Evolutionary conservation across 2,329 filamentous ascomycete genomes (phyloP).

Genomic region (Stagonosporopsis chrysanthemi): DNA sequence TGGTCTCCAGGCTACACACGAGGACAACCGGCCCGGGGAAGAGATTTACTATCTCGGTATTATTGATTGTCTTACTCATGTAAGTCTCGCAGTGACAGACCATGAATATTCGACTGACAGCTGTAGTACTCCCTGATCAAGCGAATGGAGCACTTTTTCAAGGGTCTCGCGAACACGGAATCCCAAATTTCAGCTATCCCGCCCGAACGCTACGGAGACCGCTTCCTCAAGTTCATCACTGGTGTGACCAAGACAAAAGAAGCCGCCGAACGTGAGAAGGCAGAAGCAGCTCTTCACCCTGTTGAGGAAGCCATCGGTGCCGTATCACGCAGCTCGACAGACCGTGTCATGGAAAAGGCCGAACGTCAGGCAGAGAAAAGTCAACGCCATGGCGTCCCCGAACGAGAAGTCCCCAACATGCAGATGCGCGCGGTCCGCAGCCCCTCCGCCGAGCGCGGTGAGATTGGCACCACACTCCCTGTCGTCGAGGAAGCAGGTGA

Average conservation of each 20-base stretch:
- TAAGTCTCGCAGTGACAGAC: constrained; percentile 60
- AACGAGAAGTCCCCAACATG: constrained; percentile 68
- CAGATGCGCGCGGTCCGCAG: constrained; percentile 66
- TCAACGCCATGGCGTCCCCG: constrained; percentile 54
- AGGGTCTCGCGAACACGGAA: constrained; percentile 84
- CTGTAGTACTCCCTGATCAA: constrained; percentile 91
- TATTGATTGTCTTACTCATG: constrained; percentile 96
- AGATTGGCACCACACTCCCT: constrained; percentile 69
- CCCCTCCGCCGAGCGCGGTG: constrained; percentile 64
- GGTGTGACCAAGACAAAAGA: constrained; percentile 90
- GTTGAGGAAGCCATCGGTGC: constrained; percentile 50
- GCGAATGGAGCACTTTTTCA: constrained; percentile 96
- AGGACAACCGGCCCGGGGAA: constrained; percentile 82
- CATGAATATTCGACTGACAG: constrained; percentile 31
- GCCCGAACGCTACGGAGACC: constrained; percentile 88
- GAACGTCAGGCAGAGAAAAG: constrained; percentile 70
- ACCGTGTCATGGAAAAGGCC: constrained; percentile 64
- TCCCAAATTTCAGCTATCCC: constrained; percentile 91
- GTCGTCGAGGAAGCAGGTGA: constrained; percentile 93
- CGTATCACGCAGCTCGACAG: constrained; percentile 54
- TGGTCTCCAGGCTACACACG: constrained; percentile 90
- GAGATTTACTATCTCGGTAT: constrained; percentile 98
- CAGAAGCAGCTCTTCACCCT: constrained; percentile 44
- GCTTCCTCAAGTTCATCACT: constrained; percentile 91
- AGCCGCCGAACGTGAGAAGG: constrained; percentile 70